phyloP scores from a whole-genome alignment of 371 early-diverging fungal genomes.

The Cokeromyces recurvatus region DNA sequence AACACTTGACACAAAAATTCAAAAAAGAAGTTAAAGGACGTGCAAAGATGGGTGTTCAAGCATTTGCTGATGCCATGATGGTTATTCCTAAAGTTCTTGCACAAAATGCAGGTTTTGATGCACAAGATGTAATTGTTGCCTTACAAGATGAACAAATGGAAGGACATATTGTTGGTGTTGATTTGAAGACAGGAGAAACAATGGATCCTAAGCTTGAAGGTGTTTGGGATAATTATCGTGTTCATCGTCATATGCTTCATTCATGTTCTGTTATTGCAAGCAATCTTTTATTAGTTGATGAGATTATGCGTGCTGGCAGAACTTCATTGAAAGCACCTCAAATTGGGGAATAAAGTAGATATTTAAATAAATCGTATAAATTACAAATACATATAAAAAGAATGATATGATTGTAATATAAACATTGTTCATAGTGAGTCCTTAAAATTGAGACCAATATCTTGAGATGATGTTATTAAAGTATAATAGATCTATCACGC shows the following conservation, averaged over 20 bases:
- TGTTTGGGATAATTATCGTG: constrained; percentile 98
- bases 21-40: constrained; percentile 90
- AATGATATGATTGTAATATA: too few relatives aligned
- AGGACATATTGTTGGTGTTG: constrained; percentile 91
- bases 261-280: constrained; percentile 96
- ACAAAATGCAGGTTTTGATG: constrained; percentile 95
- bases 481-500: too few relatives aligned
- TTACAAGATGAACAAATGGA: constrained; percentile 90
- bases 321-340: constrained; percentile 65
- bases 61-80: constrained; percentile 95
- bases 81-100: constrained; percentile 97
- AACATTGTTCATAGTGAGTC: too few relatives aligned
- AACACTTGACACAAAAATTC: constrained; percentile 75
- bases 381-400: too few relatives aligned
- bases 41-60: constrained; percentile 94
- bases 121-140: constrained; percentile 93
- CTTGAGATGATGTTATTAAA: too few relatives aligned
- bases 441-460: too few relatives aligned
- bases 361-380: too few relatives aligned
- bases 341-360: constrained; percentile 34
- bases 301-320: constrained; percentile 97
- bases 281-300: constrained; percentile 98
- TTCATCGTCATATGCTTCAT: constrained; percentile 93
- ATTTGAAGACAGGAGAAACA: constrained; percentile 92
- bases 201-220: constrained; percentile 92